Evolutionary conservation across 805 yeast species (phyloP).

Genomic region (Millerago galiae): DNA sequence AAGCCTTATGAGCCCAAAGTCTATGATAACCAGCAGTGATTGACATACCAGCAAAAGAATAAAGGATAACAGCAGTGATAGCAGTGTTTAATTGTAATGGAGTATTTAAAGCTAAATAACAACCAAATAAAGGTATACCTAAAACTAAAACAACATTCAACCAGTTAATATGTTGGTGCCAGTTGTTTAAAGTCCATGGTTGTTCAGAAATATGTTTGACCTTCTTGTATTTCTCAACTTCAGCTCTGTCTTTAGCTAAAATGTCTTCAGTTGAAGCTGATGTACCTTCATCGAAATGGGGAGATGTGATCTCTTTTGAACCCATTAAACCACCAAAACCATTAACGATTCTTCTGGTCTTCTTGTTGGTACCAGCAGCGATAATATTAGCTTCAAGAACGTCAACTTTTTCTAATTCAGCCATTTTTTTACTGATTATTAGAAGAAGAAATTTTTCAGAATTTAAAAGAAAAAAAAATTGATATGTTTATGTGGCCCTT

Average conservation of each 20-base stretch:
- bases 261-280: slow-evolving; percentile 28
- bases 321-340: slow-evolving; percentile 82
- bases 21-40: slow-evolving; percentile 85
- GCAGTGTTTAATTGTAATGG: slow-evolving; percentile 36
- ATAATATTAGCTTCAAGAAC: slow-evolving; percentile 66
- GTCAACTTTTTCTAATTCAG: slow-evolving; percentile 37
- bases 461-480: neutral
- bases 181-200: slow-evolving; percentile 69
- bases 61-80: slow-evolving; percentile 37
- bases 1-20: slow-evolving; percentile 72
- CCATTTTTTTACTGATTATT: slow-evolving; percentile 3
- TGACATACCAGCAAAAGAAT: slow-evolving; percentile 59
- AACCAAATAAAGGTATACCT: slow-evolving; percentile 52
- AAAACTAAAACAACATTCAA: slow-evolving; percentile 61
- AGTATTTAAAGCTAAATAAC: slow-evolving; percentile 34
- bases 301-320: slow-evolving; percentile 61
- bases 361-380: slow-evolving; percentile 77
- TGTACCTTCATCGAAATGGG: slow-evolving; percentile 50
- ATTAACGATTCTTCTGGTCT: slow-evolving; percentile 66
- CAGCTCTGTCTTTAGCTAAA: slow-evolving; percentile 38
- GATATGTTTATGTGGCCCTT: neutral
- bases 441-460: neutral
- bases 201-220: slow-evolving; percentile 62
- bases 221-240: slow-evolving; percentile 31
- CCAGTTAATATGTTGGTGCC: slow-evolving; percentile 78